Percentiles rank a stretch among this genome's conserved stretches.
Conservation (phyloP, 768 basidiomycete species). For the Clitopilus passeckerianus region DNA sequence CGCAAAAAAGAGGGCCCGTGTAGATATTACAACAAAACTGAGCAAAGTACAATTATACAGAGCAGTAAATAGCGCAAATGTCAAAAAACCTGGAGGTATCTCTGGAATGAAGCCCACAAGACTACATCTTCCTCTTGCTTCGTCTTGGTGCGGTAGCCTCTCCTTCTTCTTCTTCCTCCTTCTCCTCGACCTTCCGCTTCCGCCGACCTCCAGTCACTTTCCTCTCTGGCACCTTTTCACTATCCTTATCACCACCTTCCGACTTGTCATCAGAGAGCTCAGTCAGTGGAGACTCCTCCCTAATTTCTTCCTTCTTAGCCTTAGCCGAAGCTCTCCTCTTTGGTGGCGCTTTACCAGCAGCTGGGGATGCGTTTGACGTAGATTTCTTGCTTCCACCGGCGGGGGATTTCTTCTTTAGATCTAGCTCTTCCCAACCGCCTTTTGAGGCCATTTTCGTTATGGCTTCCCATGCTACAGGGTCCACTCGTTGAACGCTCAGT, state of each 20-base stretch:
- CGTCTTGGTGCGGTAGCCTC: background rate
- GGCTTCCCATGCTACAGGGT: constrained; percentile 57
- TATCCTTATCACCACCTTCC: background rate
- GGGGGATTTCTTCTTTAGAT: constrained; percentile 30
- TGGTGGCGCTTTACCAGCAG: background rate
- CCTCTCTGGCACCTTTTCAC: background rate
- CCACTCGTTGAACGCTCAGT: constrained; percentile 83
- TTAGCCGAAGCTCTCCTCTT: constrained; percentile 11
- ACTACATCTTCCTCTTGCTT: no score
- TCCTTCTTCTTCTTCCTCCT: background rate
- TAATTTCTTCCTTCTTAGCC: constrained; percentile 12
- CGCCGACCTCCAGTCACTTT: background rate
- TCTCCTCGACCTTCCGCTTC: background rate
- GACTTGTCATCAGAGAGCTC: background rate
- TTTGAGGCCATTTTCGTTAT: constrained; percentile 55
- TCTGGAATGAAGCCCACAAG: no score
- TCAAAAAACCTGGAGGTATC: no score
- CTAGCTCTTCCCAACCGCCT: constrained; percentile 73
- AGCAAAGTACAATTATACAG: no score
- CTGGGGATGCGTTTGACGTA: constrained; percentile 8
- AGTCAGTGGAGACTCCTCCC: constrained; percentile 1
- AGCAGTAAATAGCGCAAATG: no score
- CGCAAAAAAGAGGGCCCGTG: no score
- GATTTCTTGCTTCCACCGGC: constrained; percentile 12
- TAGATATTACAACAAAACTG: no score